phyloP scores from a whole-genome alignment of 768 basidiomycete species.

The Lyophyllum semitale region DNA sequence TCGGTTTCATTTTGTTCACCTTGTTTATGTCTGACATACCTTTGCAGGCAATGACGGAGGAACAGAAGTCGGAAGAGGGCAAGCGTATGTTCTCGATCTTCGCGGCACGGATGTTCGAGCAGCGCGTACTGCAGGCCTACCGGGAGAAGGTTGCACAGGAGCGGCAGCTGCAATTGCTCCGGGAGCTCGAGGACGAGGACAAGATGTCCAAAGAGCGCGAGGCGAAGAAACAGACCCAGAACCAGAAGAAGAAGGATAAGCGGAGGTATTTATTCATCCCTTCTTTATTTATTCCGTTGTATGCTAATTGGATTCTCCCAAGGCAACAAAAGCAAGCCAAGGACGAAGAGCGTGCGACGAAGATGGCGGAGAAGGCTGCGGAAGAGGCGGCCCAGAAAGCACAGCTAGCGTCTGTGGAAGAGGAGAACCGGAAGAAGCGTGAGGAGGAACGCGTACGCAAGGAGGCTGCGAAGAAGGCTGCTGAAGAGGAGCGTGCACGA shows the following conservation, averaged over 20 bases:
- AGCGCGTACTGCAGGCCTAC: slow-evolving; percentile 94
- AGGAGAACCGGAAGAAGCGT: slow-evolving; percentile 75
- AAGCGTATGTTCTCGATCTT: slow-evolving; percentile 99
- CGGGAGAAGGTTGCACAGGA: slow-evolving; percentile 97
- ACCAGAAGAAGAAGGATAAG: slow-evolving; percentile 99
- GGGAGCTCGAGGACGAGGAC: slow-evolving; percentile 96
- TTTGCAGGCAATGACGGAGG: slow-evolving; percentile 80
- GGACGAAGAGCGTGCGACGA: slow-evolving; percentile 85
- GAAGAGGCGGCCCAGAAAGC: slow-evolving; percentile 81
- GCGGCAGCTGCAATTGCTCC: slow-evolving; percentile 87
- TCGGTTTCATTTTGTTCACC: slow-evolving; percentile 21
- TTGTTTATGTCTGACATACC: slow-evolving; percentile 14
- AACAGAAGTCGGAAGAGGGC: slow-evolving; percentile 99
- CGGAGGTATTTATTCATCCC: slow-evolving; percentile 53
- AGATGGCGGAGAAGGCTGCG: slow-evolving; percentile 83
- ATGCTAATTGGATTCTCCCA: slow-evolving; percentile 11
- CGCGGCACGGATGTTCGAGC: slow-evolving; percentile 99
- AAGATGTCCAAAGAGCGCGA: slow-evolving; percentile 84
- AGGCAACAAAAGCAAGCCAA: slow-evolving; percentile 93
- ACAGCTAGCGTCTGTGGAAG: slow-evolving; percentile 76
- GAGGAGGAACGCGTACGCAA: slow-evolving; percentile 87
- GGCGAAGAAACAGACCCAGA: slow-evolving; percentile 91
- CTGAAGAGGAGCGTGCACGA: slow-evolving; percentile 80
- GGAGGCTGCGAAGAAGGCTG: slow-evolving; percentile 73
- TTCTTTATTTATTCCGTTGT: slow-evolving; percentile 5